Evolutionary conservation across 768 basidiomycete species (phyloP), one percentile per base, ranked within the genome.

Genomic region (Tricholoma matsutake): DNA sequence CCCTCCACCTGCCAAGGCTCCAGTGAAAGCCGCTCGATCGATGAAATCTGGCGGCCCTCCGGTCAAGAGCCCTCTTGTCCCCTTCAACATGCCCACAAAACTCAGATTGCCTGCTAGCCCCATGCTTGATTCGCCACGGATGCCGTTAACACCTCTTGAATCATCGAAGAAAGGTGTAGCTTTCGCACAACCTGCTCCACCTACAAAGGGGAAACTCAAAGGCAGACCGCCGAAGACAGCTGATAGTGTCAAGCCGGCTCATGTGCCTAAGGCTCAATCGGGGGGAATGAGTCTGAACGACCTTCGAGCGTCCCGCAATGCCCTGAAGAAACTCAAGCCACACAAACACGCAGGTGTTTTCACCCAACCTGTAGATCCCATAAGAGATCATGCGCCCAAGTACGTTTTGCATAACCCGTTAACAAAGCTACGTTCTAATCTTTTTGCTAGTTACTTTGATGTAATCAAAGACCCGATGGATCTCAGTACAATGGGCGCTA

Each of bases 381-480:
- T 96, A 43, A 82, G 94, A 64, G 95, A 97, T 67, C 83, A 85
- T 68, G 95, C 94, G 9, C 92, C 92, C 16, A 91, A 91, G 92
- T 96, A 71, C 57, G 83, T 79, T 49, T n/a, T 20, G 6, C 20
- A 4, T 53, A 9, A n/a, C 16, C 16, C 20, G 14, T 34, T 51
- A 58, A 29, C 29, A 13, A 51, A 52, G 6, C 7, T 31, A 31
- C 31, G 31, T 59, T 57, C 69, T 28, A 73, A 61, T 54, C 20
- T 11, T 58, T 39, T 16, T 41, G 64, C 18, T 34, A 96, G 95
- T 65, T 98, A 98, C 72, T 94, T 94, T 68, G 87, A 91, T 57
- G 76, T 95, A 61, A 88, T 99, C 72, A 91, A 91, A 73, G 81
- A 89, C 10, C 96, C 97, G 0, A 98, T 99, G 93, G 97, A 99